These are phyloP conservation scores for Limonium bicolor DNA, from an alignment of 148 eudicot genomes.

Conservation along the genomic window DNA sequence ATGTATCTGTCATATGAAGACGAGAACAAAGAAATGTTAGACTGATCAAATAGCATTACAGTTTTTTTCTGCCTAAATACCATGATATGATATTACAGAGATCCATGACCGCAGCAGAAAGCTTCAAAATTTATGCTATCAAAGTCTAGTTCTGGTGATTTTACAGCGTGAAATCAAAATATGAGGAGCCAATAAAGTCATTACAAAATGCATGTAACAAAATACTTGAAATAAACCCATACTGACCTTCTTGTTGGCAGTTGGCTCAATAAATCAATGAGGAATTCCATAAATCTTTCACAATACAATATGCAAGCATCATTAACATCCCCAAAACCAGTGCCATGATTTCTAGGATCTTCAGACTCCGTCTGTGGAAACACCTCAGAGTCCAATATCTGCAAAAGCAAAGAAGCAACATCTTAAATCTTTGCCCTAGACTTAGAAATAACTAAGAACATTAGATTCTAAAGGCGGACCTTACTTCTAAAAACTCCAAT, in stretches of 20 bases:
- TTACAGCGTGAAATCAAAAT: no score
- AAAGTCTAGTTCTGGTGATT: no score
- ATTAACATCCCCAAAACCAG: constrained; percentile 37
- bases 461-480: background rate
- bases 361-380: constrained; percentile 18
- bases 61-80: no score
- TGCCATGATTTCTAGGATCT: constrained; percentile 21
- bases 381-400: constrained; percentile 74
- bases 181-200: no score
- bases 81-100: no score
- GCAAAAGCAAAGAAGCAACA: constrained; percentile 5
- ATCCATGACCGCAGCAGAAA: no score
- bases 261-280: constrained; percentile 93
- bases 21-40: background rate
- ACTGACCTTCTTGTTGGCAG: constrained; percentile 83
- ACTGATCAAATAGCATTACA: no score
- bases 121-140: no score
- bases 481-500: constrained; percentile 81
- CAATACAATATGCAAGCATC: constrained; percentile 75
- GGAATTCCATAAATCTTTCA: constrained; percentile 95
- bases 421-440: no score
- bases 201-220: no score
- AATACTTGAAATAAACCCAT: background rate
- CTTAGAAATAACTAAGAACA: background rate
- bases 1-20: constrained; percentile 33